These are phyloP conservation scores for Ustilago nuda DNA, from an alignment of 1,284 basidiomycete genomes.

Conservation along the genomic window DNA sequence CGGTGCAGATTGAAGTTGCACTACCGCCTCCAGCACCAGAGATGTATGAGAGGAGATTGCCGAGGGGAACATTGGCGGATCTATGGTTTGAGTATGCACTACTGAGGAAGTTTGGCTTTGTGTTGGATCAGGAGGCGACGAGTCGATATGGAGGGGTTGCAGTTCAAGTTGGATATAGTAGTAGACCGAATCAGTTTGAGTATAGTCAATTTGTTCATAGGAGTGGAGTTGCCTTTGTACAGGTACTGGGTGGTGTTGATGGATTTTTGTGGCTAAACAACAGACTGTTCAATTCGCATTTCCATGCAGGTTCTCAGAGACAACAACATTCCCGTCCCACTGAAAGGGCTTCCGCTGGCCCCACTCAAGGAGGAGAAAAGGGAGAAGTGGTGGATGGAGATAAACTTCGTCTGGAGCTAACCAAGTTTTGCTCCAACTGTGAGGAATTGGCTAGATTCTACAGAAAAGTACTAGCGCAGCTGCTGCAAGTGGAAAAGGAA, in stretches of 20 bases:
- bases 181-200: constrained; percentile 66
- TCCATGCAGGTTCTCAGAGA: not conserved
- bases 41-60: constrained; percentile 48
- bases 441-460: constrained; percentile 60
- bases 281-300: constrained; percentile 60
- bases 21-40: constrained; percentile 59
- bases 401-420: constrained; percentile 50
- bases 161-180: constrained; percentile 57
- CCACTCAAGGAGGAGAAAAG: not conserved
- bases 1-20: constrained; percentile 62
- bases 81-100: constrained; percentile 66
- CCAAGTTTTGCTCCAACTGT: constrained; percentile 53
- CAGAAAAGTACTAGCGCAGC: constrained; percentile 34
- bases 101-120: constrained; percentile 63
- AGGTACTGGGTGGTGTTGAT: constrained; percentile 61
- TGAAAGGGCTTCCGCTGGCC: not conserved
- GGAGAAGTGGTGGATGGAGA: constrained; percentile 47
- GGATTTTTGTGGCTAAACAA: constrained; percentile 69
- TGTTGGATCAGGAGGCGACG: constrained; percentile 67
- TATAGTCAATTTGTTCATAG: constrained; percentile 67
- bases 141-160: constrained; percentile 54
- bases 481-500: constrained; percentile 42
- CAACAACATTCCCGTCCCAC: not conserved
- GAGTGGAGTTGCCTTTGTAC: constrained; percentile 65
- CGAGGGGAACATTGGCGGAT: constrained; percentile 47